Evolutionary conservation across 1,284 basidiomycete genomes (phyloP).

Genomic region (Omphalotus olearius): DNA sequence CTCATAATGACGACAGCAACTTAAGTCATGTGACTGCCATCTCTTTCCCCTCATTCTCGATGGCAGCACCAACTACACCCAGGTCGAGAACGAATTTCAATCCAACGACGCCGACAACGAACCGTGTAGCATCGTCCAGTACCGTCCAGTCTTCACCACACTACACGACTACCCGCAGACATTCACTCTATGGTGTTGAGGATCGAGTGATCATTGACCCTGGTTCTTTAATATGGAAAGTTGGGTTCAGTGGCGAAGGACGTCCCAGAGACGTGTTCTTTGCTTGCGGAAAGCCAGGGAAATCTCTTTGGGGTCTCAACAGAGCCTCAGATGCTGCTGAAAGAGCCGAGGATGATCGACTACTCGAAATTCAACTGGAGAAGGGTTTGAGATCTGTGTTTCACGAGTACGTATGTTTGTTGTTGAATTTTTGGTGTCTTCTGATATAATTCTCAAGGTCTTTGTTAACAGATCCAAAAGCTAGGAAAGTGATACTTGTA

Average conservation of each 20-base stretch:
- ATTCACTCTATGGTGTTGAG: conserved; percentile 82
- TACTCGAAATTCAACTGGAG: conserved; percentile 69
- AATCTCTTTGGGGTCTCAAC: conserved; percentile 56
- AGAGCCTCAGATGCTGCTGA: conserved; percentile 51
- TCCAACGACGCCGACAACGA: conserved; percentile 47
- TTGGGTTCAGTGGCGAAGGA: conserved; percentile 88
- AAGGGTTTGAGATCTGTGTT: conserved; percentile 73
- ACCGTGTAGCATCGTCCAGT: conserved; percentile 43
- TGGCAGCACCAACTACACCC: conserved; percentile 44
- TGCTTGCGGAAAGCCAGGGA: conserved; percentile 36
- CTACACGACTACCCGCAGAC: conserved; percentile 71
- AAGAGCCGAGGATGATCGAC: conserved; percentile 65
- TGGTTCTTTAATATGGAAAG: conserved; percentile 83
- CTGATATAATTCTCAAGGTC: conserved; percentile 49
- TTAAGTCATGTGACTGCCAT: no score
- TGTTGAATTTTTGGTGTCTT: conserved; percentile 7
- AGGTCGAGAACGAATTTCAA: conserved; percentile 33
- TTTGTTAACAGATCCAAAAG: conserved; percentile 89
- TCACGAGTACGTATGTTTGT: conserved; percentile 63
- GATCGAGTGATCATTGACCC: conserved; percentile 84
- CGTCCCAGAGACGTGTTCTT: conserved; percentile 74
- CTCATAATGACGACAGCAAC: no score
- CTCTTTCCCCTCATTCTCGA: conserved; percentile 13
- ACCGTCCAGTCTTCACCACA: conserved; percentile 67
- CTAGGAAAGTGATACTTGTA: conserved; percentile 87